These are phyloP conservation scores for Pisolithus microcarpus DNA, from an alignment of 768 basidiomycete species.

Conservation along the genomic window DNA sequence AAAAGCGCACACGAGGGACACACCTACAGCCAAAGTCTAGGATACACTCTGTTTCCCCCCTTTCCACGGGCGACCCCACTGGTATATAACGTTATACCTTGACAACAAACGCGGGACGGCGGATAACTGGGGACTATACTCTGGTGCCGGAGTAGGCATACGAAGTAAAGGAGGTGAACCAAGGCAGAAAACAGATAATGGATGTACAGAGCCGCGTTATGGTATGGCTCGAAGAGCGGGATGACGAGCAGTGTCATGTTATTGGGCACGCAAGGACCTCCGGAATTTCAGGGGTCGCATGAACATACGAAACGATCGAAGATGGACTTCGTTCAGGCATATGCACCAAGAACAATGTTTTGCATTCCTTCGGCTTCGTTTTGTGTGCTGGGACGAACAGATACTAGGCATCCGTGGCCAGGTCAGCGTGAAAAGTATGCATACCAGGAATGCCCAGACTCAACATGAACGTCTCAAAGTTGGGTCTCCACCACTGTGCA, in stretches of 20 bases:
- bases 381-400: conserved; percentile 94
- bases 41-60: background rate
- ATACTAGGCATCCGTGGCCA: conserved; percentile 45
- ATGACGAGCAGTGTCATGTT: conserved; percentile 99
- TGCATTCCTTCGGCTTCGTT: conserved; percentile 96
- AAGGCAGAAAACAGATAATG: background rate
- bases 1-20: no score
- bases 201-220: conserved; percentile 81
- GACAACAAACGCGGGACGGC: conserved; percentile 92
- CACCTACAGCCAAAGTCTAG: no score
- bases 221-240: conserved; percentile 95
- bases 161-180: background rate
- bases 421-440: no score
- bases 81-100: no score
- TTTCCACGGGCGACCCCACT: conserved; percentile 26
- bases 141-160: background rate
- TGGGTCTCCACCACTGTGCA: conserved; percentile 99
- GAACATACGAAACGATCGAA: background rate
- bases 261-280: conserved; percentile 92
- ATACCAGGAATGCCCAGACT: conserved; percentile 23
- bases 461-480: conserved; percentile 99
- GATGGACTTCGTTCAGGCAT: conserved; percentile 89
- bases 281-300: conserved; percentile 27
- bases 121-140: conserved; percentile 66
- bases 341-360: conserved; percentile 90